Percentiles rank a stretch among this genome's conserved stretches.
phyloP scores from a whole-genome alignment of 176 grass and related monocot genomes.

The Neostapfia colusana region DNA sequence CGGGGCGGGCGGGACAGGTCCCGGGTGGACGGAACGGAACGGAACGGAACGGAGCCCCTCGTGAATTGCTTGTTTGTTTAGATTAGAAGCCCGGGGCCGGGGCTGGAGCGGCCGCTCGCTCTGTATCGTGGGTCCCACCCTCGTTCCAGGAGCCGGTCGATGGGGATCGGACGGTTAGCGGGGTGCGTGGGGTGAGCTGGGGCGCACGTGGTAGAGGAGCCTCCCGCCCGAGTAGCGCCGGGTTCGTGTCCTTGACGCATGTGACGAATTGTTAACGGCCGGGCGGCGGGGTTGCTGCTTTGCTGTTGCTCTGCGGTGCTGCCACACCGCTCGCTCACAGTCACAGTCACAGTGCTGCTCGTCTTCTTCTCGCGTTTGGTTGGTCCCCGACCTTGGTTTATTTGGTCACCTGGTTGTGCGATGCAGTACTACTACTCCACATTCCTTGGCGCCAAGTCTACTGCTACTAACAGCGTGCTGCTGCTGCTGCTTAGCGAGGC shows the following conservation, averaged over 20 bases:
- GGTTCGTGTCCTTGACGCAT: not conserved
- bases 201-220: slow-evolving; percentile 33
- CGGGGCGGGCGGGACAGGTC: not conserved
- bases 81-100: slow-evolving; percentile 27
- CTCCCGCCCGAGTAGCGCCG: not conserved
- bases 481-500: too few relatives aligned
- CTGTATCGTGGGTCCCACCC: slow-evolving; percentile 8
- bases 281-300: not conserved
- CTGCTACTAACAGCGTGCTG: too few relatives aligned
- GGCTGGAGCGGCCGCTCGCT: not conserved
- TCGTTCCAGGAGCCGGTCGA: too few relatives aligned
- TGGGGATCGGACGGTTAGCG: not conserved
- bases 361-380: not conserved
- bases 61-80: slow-evolving; percentile 22
- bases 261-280: not conserved
- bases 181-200: slow-evolving; percentile 2
- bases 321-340: not conserved
- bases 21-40: slow-evolving; percentile 31
- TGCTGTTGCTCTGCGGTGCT: not conserved
- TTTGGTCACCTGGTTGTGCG: too few relatives aligned
- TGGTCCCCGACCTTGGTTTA: too few relatives aligned
- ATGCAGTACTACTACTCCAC: too few relatives aligned
- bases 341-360: too few relatives aligned
- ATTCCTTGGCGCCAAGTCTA: too few relatives aligned
- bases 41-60: slow-evolving; percentile 7